Base-by-base conservation (phyloP, 1,139 yeast genomes). In the Yamadazyma taylorii region DNA sequence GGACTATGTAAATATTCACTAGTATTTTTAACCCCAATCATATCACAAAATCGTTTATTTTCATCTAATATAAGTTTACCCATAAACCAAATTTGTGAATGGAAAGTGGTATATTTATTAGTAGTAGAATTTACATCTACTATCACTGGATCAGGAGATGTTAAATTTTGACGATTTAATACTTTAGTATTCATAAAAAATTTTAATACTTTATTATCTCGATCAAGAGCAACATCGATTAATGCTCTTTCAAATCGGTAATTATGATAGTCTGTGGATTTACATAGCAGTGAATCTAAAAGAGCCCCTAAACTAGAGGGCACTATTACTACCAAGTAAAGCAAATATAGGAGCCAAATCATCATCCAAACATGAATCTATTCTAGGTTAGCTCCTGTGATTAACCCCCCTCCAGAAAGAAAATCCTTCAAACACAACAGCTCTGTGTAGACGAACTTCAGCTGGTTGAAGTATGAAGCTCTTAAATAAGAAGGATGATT, bases 101-200 rank as follows among this genome's bases (percentile, higher is more conserved):
- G 75, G 26, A 77, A 53, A 1, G 80, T 73, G 5, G 81, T 71
- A 49, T 52, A 75, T 41, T 55, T 60, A 49, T 75, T 74, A 2
- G 80, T 70, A 3, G 66, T 55, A 3, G 40, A 14, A 47, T 77
- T 67, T 17, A 73, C 73, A 45, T 77, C 81, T 12, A 51, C 50
- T 12, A 70, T 60, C 5, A 62, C 47, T 11, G 56, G 53, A 9
- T 41, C 33, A 0, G 38, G 38, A 12, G 40, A 28, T 14, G 56
- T 45, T 57, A 86, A 85, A 73, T 87, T 87, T 56, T 94, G 92
- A 59, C 85, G 95, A 66, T 88, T 85, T 3, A 38, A 16, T 9
- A 67, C 66, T 53, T 61, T 55, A 10, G 75, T 50, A 44, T 69
- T 66, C 39, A 72, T 53, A 44, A 66, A 60, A 45, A 72, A 70